Evolutionary conservation across 768 basidiomycete species (phyloP), one percentile per base, ranked within the genome.

Genomic region (Termitomyces sp.): DNA sequence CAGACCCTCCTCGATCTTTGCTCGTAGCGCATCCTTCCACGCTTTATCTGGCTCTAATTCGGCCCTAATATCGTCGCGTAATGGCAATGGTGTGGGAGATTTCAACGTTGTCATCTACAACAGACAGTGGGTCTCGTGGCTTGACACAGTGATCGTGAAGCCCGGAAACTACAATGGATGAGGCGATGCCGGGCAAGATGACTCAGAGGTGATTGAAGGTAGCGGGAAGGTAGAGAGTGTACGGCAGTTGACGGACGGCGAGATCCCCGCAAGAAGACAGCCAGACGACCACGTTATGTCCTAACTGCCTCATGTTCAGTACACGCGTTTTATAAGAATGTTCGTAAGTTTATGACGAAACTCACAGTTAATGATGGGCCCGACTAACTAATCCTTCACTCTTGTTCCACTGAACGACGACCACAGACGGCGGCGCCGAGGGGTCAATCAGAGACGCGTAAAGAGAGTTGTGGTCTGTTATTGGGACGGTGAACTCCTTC

Each of bases 251-350:
- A 62, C 61, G 62, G 64, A 43, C 52, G 57, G 61, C 45, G 58
- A 60, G 56, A 53, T 56, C 27, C 62, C 54, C 66, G 63, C 63
- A 57, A 63, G 63, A 67, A 65, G 60, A 50, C 52, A 52, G 53
- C 59, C 34, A 56, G 54, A 63, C 58, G 64, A 68, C 65, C 73
- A 73, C 72, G 74, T 75, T 54, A 75, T 72, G 71, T 69, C 74
- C 75, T 76, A 71, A 66, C 62, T 75, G 82, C 82, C 81, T 83
- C 82, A 79, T 84, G 82, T 82, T 76, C 63, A 78, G 73, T 65
- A 72, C 80, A 80, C 79, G 77, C 75, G 77, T 74, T 71, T 65
- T 67, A 68, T 70, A 71, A 71, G 63, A 56, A 58, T 56, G 33
- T 39, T 57, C 49, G 43, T 52, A 61, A 60, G 50, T 57, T 60